Evolutionary conservation across 1,284 basidiomycete species (phyloP).

Genomic region (Exobasidium cylindrosporum): DNA sequence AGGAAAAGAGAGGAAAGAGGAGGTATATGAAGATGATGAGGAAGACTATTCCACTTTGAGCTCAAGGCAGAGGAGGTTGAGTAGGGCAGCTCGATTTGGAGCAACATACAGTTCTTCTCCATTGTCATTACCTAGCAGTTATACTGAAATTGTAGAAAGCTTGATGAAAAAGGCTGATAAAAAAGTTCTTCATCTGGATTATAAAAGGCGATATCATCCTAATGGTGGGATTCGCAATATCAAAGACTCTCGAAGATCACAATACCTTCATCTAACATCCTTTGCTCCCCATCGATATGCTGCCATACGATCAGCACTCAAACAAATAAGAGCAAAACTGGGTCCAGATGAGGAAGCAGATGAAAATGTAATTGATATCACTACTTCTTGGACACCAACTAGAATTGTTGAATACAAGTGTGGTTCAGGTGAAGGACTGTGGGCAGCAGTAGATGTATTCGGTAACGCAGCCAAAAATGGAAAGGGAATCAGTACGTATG

Average conservation of each 20-base stretch:
- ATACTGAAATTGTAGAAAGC: not conserved
- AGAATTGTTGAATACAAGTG: slow-evolving; percentile 39
- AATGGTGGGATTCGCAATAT: not conserved
- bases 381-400: slow-evolving; percentile 29
- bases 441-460: slow-evolving; percentile 45
- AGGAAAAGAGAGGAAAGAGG: not conserved
- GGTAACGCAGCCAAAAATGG: not conserved
- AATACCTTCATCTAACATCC: slow-evolving; percentile 3
- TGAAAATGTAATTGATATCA: not conserved
- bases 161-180: not conserved
- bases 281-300: slow-evolving; percentile 3
- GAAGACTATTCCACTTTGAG: slow-evolving; percentile 6
- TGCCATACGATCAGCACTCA: not conserved
- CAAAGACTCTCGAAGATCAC: not conserved
- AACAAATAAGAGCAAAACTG: not conserved
- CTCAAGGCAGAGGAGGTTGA: slow-evolving; percentile 2
- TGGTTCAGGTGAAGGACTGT: slow-evolving; percentile 42
- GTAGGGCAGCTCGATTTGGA: slow-evolving; percentile 9
- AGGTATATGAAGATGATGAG: not conserved
- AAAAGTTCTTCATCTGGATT: not conserved
- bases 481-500: slow-evolving; percentile 12
- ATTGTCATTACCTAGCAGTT: not conserved
- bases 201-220: not conserved
- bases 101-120: not conserved
- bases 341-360: slow-evolving; percentile 1